phyloP scores from a whole-genome alignment of 495 filamentous ascomycete species.

The Daldinia concentrica region DNA sequence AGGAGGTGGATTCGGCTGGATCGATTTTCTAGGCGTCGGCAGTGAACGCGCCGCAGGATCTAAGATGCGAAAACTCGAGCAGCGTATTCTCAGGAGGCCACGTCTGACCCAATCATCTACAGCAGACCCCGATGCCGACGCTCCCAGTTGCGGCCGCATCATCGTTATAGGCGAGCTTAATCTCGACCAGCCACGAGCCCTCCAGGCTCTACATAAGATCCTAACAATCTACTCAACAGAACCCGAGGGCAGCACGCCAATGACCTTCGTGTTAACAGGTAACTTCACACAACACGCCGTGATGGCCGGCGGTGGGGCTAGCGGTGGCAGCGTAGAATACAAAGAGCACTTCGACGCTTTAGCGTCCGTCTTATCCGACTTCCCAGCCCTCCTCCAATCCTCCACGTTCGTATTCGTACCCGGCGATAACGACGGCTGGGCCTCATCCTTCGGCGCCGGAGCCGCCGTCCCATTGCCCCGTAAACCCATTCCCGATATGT shows the following conservation, averaged over 20 bases:
- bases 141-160: conserved; percentile 61
- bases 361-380: conserved; percentile 83
- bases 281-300: conserved; percentile 82
- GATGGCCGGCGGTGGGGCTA: conserved; percentile 72
- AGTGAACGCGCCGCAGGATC: conserved; percentile 85
- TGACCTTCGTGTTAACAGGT: conserved; percentile 81
- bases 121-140: conserved; percentile 20
- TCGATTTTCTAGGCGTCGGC: conserved; percentile 92
- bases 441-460: conserved; percentile 84
- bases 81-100: conserved; percentile 44
- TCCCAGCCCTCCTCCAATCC: conserved; percentile 78
- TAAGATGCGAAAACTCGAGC: conserved; percentile 81
- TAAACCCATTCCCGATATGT: conserved; percentile 80
- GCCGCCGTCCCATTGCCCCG: conserved; percentile 78
- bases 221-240: conserved; percentile 73
- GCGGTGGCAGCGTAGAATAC: conserved; percentile 84
- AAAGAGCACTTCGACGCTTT: conserved; percentile 93
- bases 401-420: conserved; percentile 92
- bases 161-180: conserved; percentile 83
- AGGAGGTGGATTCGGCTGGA: conserved; percentile 90
- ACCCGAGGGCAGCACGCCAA: conserved; percentile 70
- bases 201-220: conserved; percentile 80
- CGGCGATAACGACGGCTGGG: conserved; percentile 95
- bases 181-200: conserved; percentile 79
- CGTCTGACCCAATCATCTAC: conserved; percentile 40